phyloP scores from a whole-genome alignment of 495 filamentous ascomycete species.

The Hypoxylon cercidicola region DNA sequence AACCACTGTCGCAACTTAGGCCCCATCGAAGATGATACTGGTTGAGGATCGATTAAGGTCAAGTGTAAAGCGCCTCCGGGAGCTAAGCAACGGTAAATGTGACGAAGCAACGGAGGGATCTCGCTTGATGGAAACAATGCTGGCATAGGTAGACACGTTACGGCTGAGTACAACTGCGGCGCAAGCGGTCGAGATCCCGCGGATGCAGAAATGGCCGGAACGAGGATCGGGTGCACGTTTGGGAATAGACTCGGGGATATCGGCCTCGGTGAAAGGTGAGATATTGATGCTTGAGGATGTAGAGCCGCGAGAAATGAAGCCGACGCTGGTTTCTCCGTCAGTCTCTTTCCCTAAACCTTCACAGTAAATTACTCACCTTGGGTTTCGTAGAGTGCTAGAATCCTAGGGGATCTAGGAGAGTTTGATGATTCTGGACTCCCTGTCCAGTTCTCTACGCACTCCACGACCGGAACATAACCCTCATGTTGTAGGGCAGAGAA shows the following conservation, averaged over 20 bases:
- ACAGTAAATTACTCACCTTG: constrained; percentile 44
- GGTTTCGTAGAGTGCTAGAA: constrained; percentile 57
- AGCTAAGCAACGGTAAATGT: constrained; percentile 51
- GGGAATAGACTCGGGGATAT: constrained; percentile 50
- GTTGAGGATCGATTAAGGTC: constrained; percentile 59
- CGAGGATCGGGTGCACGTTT: constrained; percentile 50
- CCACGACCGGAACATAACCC: constrained; percentile 35
- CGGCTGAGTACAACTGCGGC: constrained; percentile 47
- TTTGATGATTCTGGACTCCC: constrained; percentile 25
- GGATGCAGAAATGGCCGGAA: constrained; percentile 45
- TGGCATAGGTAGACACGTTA: constrained; percentile 50
- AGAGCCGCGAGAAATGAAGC: constrained; percentile 55
- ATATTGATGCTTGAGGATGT: constrained; percentile 42
- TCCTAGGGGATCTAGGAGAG: constrained; percentile 38
- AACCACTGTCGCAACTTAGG: constrained; percentile 59
- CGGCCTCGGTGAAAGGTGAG: constrained; percentile 50
- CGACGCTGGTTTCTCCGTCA: constrained; percentile 48
- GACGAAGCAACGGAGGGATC: constrained; percentile 50
- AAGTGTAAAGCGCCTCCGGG: constrained; percentile 55
- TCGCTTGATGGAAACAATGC: constrained; percentile 51
- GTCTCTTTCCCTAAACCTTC: constrained; percentile 1
- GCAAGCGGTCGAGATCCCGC: constrained; percentile 46
- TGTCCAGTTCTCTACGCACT: constrained; percentile 10
- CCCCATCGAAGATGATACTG: constrained; percentile 54
- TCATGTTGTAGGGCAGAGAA: constrained; percentile 50